Conservation (phyloP, 768 basidiomycete genomes). For the Suillus brevipes region DNA sequence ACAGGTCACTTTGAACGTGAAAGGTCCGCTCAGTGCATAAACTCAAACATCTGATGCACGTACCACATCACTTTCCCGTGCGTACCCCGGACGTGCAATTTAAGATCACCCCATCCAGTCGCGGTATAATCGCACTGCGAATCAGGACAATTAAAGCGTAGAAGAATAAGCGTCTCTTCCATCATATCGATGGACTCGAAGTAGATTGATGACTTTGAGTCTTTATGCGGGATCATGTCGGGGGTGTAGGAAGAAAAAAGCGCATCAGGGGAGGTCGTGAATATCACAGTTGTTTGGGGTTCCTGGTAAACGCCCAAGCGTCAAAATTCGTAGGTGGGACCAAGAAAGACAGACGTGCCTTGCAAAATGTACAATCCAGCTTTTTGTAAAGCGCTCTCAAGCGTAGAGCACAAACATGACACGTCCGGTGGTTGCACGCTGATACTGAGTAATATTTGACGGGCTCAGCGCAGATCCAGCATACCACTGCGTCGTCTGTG, state of each 20-base stretch:
- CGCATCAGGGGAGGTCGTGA: slow-evolving; percentile 65
- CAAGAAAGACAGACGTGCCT: slow-evolving; percentile 49
- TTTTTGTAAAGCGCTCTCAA: slow-evolving; percentile 93
- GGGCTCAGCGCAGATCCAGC: slow-evolving; percentile 95
- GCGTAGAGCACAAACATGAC: slow-evolving; percentile 90
- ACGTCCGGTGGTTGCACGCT: slow-evolving; percentile 91
- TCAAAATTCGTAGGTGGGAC: neutral
- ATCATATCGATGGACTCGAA: slow-evolving; percentile 95
- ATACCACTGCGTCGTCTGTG: slow-evolving; percentile 48
- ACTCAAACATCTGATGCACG: slow-evolving; percentile 2
- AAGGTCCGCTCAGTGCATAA: neutral
- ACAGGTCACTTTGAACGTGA: slow-evolving; percentile 63
- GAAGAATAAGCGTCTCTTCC: slow-evolving; percentile 88
- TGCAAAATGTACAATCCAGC: slow-evolving; percentile 93
- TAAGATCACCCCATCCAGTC: slow-evolving; percentile 87
- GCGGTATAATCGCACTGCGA: slow-evolving; percentile 79
- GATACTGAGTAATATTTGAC: slow-evolving; percentile 89
- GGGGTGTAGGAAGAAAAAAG: slow-evolving; percentile 59
- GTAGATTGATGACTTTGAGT: slow-evolving; percentile 69
- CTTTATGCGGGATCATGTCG: slow-evolving; percentile 60
- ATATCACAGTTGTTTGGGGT: slow-evolving; percentile 72
- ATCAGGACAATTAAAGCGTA: slow-evolving; percentile 94
- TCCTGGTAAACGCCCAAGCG: slow-evolving; percentile 43
- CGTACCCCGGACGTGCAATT: slow-evolving; percentile 72
- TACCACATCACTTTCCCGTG: slow-evolving; percentile 86